Conservation (phyloP, 768 basidiomycete genomes). For the Serendipita sp. region DNA sequence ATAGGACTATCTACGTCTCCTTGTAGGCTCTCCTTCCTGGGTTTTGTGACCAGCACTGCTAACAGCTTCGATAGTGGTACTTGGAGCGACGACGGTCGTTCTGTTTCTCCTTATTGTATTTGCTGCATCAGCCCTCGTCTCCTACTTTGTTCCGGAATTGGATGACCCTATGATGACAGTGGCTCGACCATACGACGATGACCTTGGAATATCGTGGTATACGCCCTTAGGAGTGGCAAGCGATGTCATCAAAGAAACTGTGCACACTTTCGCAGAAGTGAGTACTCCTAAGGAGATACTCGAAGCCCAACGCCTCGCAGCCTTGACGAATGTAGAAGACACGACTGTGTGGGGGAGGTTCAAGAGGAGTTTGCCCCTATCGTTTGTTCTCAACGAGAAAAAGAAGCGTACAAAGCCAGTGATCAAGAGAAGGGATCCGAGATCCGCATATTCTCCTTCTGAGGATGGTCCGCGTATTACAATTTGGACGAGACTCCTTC, state of each 20-base stretch:
- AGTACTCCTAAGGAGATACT: neutral
- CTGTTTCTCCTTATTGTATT: neutral
- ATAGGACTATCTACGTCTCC: neutral
- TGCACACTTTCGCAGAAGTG: neutral
- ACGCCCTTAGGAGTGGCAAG: neutral
- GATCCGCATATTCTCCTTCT: neutral
- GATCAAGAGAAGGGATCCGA: neutral
- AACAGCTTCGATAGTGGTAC: neutral
- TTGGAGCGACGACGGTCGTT: neutral
- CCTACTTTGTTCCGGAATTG: neutral
- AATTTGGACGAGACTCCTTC: neutral
- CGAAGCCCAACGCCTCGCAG: neutral
- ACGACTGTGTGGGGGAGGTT: neutral
- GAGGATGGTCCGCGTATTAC: neutral
- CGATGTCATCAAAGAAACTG: neutral
- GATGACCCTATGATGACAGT: neutral
- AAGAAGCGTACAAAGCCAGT: neutral
- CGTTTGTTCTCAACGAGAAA: neutral
- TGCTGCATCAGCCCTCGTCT: neutral
- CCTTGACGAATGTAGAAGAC: neutral
- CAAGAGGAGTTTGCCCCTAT: neutral
- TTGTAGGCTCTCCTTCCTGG: neutral
- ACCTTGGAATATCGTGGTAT: neutral
- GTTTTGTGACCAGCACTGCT: neutral
- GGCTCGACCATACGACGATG: neutral